Base-by-base conservation (phyloP, 352 stramenopile genomes). In the Phytophthora macrochlamydospora region DNA sequence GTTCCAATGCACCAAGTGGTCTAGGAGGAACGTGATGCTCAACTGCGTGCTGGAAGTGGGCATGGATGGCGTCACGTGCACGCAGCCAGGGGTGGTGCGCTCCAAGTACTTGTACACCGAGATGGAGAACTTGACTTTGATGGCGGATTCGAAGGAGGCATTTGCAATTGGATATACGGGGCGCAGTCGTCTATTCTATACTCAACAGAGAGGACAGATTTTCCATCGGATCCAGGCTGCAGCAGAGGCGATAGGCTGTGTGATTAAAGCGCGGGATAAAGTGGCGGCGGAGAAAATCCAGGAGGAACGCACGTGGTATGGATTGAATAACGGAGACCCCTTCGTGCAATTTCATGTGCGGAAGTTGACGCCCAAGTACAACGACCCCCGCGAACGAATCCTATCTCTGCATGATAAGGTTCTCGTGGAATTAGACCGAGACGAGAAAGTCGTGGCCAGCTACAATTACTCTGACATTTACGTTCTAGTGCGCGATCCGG, bases 41-140 rank as follows among this genome's bases (percentile, higher is more conserved):
- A 63, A 62, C 51, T 92, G 86, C 30, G 43, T 66, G 33, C 28
- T 95, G n/a, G 73, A 90, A 18, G 65, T 95, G 6, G 80, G 73
- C 2, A 78, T 79, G 56, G 86, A 94, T 51, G 76, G 80, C 14
- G 48, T 95, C 7, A 73, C 73, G 1, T 79, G 87, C 48, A 62
- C 62, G 24, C 67, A 79, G 5, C 32, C 61, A 0, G 78, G 82
- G 2, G 68, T 69, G 0, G 56, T 77, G n/a, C 80, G 86, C n/a
- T 92, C 84, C 42, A 89, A 81, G 61, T 94, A 93, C 51, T 51
- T 90, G 31, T 95, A 88, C 59, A 83, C 90, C 3, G 85, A 93
- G 51, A 93, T 95, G 78, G 76, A 89, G 57, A 81, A 95, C 58
- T 42, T 94, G 28, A 81, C 86, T 35, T 30, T 76, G 18, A 56